phyloP scores from a whole-genome alignment of 805 yeast genomes.

The Candida yuanshanica region DNA sequence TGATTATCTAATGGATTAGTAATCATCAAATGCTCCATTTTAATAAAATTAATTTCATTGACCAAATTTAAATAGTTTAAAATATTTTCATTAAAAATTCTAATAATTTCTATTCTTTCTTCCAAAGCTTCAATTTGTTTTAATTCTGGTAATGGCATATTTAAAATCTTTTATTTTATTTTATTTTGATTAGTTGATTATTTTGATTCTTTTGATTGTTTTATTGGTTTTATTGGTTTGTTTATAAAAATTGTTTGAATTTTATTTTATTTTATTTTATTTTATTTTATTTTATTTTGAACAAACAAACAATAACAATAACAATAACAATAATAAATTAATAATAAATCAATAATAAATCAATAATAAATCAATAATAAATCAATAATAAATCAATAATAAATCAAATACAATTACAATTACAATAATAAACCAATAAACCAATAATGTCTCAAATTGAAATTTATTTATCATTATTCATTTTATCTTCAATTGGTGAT shows the following conservation, averaged over 20 bases:
- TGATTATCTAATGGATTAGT: too few species aligned
- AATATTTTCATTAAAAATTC: not conserved
- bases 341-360: too few species aligned
- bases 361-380: too few species aligned
- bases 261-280: too few species aligned
- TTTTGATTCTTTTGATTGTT: too few species aligned
- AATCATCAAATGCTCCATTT: not conserved
- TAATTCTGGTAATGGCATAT: not conserved
- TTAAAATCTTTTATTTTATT: not conserved
- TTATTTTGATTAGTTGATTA: not conserved
- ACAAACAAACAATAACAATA: too few species aligned
- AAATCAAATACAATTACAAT: not conserved
- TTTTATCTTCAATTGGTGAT: not conserved
- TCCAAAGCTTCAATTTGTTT: not conserved
- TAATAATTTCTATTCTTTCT: not conserved
- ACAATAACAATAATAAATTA: too few species aligned
- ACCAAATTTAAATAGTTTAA: not conserved
- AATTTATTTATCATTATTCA: not conserved
- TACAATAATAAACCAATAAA: not conserved
- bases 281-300: too few species aligned
- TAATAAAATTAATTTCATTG: not conserved
- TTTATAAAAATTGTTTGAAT: too few species aligned
- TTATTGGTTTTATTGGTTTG: too few species aligned
- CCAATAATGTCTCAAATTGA: not conserved
- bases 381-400: not conserved